A percentile compares a stretch with the other conserved stretches of the same genome.
Conservation (phyloP, 192 early-diverging fungal genomes). For the Backusella psychrophila region DNA sequence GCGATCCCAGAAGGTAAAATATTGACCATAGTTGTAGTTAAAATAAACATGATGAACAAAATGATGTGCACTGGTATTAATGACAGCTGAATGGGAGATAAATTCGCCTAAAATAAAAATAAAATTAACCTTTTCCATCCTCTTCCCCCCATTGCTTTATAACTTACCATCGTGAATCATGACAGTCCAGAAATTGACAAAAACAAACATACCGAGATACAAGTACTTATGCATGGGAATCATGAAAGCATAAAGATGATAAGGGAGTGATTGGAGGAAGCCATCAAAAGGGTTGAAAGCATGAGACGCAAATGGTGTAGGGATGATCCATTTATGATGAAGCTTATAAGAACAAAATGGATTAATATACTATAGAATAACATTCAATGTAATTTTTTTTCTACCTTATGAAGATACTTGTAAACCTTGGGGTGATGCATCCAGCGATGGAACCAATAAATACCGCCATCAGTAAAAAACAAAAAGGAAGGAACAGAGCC, state of each 20-base stretch:
- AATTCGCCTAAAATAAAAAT: constrained; percentile 57
- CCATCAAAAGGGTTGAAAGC: constrained; percentile 97
- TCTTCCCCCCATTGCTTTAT: neutral
- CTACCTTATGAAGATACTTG: constrained; percentile 82
- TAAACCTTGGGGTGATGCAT: constrained; percentile 91
- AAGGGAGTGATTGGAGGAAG: constrained; percentile 93
- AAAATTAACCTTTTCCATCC: neutral
- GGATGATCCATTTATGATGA: constrained; percentile 61
- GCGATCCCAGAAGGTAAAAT: constrained; percentile 94
- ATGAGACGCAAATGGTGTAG: constrained; percentile 92
- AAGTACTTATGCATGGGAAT: constrained; percentile 90
- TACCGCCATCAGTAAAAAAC: constrained; percentile 89
- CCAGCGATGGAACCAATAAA: constrained; percentile 97
- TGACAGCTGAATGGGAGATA: constrained; percentile 58
- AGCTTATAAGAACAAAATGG: constrained; percentile 33
- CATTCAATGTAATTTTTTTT: neutral
- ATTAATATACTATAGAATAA: neutral
- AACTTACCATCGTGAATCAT: constrained; percentile 91
- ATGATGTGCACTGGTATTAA: constrained; percentile 95
- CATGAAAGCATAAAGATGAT: constrained; percentile 89
- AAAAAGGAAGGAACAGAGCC: constrained; percentile 73
- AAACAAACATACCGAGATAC: constrained; percentile 82
- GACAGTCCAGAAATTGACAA: constrained; percentile 96
- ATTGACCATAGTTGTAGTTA: constrained; percentile 99
- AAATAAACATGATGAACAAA: constrained; percentile 98